These are phyloP conservation scores for Deakozyma indianensis DNA, from an alignment of 805 yeast species.

Conservation along the genomic window DNA sequence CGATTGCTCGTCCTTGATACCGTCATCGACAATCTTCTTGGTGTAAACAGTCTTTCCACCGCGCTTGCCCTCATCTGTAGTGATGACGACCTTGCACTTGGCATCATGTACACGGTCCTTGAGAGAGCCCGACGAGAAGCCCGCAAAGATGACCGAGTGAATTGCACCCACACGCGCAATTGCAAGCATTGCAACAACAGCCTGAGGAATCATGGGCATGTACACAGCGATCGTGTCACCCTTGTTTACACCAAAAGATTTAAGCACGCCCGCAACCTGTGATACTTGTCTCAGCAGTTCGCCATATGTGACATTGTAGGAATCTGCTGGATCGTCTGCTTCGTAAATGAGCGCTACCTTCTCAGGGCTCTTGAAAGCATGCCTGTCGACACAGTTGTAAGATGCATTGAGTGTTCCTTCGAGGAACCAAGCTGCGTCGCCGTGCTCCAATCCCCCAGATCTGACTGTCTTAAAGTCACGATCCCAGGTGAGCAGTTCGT, in stretches of 20 bases:
- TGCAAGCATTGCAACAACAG: slow-evolving; percentile 86
- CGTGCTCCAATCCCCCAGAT: slow-evolving; percentile 52
- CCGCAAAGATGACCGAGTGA: slow-evolving; percentile 94
- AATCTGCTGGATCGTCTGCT: slow-evolving; percentile 78
- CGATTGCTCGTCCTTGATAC: slow-evolving; percentile 50
- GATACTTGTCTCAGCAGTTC: slow-evolving; percentile 76
- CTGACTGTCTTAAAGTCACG: slow-evolving; percentile 51
- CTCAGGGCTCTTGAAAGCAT: slow-evolving; percentile 77
- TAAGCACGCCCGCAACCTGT: slow-evolving; percentile 72
- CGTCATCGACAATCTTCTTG: slow-evolving; percentile 92
- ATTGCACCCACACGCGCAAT: slow-evolving; percentile 88
- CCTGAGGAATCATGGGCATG: slow-evolving; percentile 97
- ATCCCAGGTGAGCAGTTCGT: slow-evolving; percentile 64
- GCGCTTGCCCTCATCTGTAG: slow-evolving; percentile 90
- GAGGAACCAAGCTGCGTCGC: slow-evolving; percentile 85
- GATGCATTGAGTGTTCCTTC: slow-evolving; percentile 89
- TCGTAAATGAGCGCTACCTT: slow-evolving; percentile 63
- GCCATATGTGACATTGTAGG: slow-evolving; percentile 64
- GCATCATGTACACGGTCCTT: slow-evolving; percentile 86
- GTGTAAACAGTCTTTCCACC: slow-evolving; percentile 91
- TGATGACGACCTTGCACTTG: slow-evolving; percentile 69
- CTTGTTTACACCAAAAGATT: slow-evolving; percentile 73
- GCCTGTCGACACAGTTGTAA: slow-evolving; percentile 90
- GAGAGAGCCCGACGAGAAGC: slow-evolving; percentile 86
- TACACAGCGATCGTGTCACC: slow-evolving; percentile 97